Evolutionary conservation across 768 basidiomycete genomes (phyloP), one percentile per base, ranked within the genome.

Genomic region (Auriscalpium vulgare): DNA sequence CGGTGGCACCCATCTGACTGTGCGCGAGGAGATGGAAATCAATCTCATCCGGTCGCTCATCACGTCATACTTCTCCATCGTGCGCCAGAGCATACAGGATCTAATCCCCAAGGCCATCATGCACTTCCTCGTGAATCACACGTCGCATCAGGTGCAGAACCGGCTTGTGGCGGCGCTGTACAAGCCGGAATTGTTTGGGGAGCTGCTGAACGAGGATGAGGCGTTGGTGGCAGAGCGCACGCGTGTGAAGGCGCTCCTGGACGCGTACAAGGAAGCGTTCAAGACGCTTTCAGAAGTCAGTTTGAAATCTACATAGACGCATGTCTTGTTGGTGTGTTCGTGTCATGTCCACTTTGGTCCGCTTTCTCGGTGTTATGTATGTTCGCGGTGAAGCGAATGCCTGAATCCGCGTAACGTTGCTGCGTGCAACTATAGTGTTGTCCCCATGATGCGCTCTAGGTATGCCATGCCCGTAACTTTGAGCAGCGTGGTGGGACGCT

Each of bases 51-150:
- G 95, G 52, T 90, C 91, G 7, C 81, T 98, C 62, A 98, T 99
- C 67, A 82, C 86, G 29, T 94, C 92, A 11, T 99, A 99, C 75
- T 99, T 99, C 74, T 77, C 82, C 57, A 98, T 99, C 67, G 89
- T 95, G 21, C 87, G 97, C 45, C 95, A 98, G 71, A 91, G 87
- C 67, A 97, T 99, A 60, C 92, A 97, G 62, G 97, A 99, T 69
- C 79, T 97, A 55, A 82, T 99, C 17, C 97, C 97, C 37, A 99
- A 99, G 72, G 93, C 95, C 19, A 88, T 97, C 74, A 97, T 98
- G 95, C 95, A 97, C 74, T 83, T 94, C 63, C 80, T 98, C 59
- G 95, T 99, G 67, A 98, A 97, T 72, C 81, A 91, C 67, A 95
- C 95, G n/a, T 87, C 92, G 47, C 89, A 97, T 68, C 89, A 93